These are phyloP conservation scores for Phaffia rhodozyma DNA, from an alignment of 1,284 basidiomycete species.

Conservation along the genomic window DNA sequence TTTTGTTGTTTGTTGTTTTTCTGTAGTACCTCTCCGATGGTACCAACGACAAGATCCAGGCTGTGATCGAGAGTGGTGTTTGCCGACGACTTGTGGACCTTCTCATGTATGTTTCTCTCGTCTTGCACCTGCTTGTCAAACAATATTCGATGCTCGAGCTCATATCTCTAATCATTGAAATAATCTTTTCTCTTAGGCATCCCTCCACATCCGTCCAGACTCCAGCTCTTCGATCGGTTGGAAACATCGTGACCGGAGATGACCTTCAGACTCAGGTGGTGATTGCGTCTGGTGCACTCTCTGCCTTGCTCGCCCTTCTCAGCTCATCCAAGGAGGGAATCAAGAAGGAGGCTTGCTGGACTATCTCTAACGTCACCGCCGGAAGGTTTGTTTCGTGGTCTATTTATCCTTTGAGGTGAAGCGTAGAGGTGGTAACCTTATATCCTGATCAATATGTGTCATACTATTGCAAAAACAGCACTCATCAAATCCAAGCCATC, in stretches of 20 bases:
- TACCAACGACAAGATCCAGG: slow-evolving; percentile 99
- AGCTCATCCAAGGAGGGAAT: slow-evolving; percentile 92
- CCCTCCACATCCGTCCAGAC: slow-evolving; percentile 97
- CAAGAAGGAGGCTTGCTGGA: slow-evolving; percentile 94
- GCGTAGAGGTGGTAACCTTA: not conserved
- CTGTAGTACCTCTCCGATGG: slow-evolving; percentile 83
- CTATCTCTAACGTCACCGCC: slow-evolving; percentile 97
- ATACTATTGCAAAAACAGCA: slow-evolving; percentile 20
- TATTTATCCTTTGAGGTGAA: not conserved
- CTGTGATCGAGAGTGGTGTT: slow-evolving; percentile 96
- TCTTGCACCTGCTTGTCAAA: not conserved
- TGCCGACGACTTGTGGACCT: slow-evolving; percentile 95
- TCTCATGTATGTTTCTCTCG: slow-evolving; percentile 49
- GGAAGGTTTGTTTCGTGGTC: slow-evolving; percentile 47
- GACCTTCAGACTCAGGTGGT: slow-evolving; percentile 98
- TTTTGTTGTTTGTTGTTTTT: not conserved
- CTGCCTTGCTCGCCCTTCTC: slow-evolving; percentile 79
- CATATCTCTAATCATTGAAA: not conserved
- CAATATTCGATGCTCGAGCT: not conserved
- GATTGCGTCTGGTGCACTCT: slow-evolving; percentile 88
- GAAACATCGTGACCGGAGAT: slow-evolving; percentile 98
- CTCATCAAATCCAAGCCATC: slow-evolving; percentile 39
- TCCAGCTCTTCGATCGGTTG: slow-evolving; percentile 90
- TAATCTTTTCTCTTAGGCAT: slow-evolving; percentile 42
- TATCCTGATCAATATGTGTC: not conserved